These are phyloP conservation scores for Sicyos baderoa DNA, from an alignment of 306 rosid species.

Conservation along the genomic window DNA sequence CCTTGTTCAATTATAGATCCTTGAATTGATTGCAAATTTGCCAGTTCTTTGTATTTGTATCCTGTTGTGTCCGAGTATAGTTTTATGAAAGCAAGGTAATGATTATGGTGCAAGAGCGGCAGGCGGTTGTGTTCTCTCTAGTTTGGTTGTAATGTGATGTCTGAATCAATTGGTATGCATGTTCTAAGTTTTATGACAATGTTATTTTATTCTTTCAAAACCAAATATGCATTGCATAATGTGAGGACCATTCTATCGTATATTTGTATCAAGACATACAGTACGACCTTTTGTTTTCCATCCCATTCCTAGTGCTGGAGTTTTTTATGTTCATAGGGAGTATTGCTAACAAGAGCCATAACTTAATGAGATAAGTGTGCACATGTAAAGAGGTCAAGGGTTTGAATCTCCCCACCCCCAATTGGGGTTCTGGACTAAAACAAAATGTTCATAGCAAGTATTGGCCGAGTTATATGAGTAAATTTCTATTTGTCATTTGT, in stretches of 20 bases:
- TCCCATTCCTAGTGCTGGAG: neutral
- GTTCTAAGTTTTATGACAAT: neutral
- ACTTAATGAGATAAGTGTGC: too few relatives aligned
- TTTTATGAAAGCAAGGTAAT: neutral
- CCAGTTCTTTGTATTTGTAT: too few relatives aligned
- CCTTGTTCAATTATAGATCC: neutral
- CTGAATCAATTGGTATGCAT: neutral
- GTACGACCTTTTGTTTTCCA: neutral
- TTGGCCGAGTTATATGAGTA: neutral
- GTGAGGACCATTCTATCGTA: neutral
- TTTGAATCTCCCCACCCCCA: too few relatives aligned
- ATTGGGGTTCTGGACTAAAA: too few relatives aligned
- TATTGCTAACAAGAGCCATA: neutral
- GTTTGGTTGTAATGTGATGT: neutral
- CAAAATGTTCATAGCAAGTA: neutral
- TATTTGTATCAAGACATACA: neutral
- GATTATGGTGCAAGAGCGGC: neutral
- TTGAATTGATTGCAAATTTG: too few relatives aligned
- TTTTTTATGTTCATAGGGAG: neutral
- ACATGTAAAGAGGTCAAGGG: too few relatives aligned
- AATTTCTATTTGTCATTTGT: neutral
- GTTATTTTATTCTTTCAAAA: neutral
- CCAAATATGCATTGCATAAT: neutral
- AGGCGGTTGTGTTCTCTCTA: neutral
- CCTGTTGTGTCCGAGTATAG: constrained; percentile 7